phyloP scores from a whole-genome alignment of 768 basidiomycete genomes.

The Psilocybe sp. region DNA sequence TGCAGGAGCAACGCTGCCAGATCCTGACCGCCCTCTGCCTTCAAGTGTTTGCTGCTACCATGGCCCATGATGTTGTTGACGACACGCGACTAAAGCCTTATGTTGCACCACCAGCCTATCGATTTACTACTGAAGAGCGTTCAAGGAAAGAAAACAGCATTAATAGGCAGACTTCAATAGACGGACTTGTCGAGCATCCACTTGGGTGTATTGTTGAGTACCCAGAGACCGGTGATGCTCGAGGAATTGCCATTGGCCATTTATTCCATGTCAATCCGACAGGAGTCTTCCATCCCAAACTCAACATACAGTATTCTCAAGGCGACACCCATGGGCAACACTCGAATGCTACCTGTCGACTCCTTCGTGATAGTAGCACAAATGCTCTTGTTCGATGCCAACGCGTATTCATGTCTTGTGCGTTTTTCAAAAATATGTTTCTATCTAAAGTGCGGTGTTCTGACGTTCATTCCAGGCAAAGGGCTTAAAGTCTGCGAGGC shows the following conservation, averaged over 20 bases:
- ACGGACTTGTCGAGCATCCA: slow-evolving; percentile 1
- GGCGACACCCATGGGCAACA: slow-evolving; percentile 1
- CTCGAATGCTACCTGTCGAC: neutral
- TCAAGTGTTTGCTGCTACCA: no score
- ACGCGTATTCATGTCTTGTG: neutral
- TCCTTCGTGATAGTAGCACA: neutral
- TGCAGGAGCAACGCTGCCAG: no score
- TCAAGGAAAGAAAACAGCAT: neutral
- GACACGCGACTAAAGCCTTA: no score
- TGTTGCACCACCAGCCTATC: neutral
- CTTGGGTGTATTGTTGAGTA: neutral
- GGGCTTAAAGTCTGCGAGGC: slow-evolving; percentile 7
- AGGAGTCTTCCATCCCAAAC: neutral
- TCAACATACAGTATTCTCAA: slow-evolving; percentile 4
- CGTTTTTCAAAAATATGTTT: no score
- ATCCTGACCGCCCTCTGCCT: no score
- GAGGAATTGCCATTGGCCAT: neutral
- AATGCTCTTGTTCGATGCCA: neutral
- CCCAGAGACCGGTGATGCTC: neutral
- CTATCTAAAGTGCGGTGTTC: no score
- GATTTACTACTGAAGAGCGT: neutral
- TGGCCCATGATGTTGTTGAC: no score
- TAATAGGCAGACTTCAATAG: neutral
- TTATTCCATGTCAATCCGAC: neutral
- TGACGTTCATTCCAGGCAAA: no score